Conservation (phyloP, 2,329 filamentous ascomycete species). For the Diaporthe australafricana region DNA sequence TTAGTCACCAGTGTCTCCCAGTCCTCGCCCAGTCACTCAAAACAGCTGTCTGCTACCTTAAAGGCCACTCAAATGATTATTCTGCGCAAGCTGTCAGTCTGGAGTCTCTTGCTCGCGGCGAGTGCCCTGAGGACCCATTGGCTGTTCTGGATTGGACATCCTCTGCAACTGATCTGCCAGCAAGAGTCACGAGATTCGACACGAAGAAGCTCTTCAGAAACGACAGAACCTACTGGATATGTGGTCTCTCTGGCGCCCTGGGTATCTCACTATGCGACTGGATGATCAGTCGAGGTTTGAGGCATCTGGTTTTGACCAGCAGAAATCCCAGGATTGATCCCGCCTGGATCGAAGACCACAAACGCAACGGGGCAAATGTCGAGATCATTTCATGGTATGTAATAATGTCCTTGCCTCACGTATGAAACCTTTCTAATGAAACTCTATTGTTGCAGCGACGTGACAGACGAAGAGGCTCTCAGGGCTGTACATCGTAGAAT, state of each 20-base stretch:
- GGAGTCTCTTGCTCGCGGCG: background rate
- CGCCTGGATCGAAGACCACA: slow-evolving; percentile 39
- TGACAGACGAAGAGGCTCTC: slow-evolving; percentile 36
- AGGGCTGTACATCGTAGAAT: slow-evolving; percentile 31
- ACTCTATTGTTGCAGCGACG: slow-evolving; percentile 22
- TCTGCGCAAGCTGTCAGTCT: background rate
- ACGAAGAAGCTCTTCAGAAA: background rate
- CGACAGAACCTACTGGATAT: slow-evolving; percentile 29
- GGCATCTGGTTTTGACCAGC: slow-evolving; percentile 52
- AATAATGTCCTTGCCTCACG: background rate
- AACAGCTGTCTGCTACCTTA: background rate
- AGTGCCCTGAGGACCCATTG: background rate
- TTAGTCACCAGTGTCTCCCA: background rate
- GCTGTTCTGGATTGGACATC: slow-evolving; percentile 20
- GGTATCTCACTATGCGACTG: slow-evolving; percentile 27
- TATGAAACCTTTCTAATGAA: background rate
- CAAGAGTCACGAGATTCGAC: slow-evolving; percentile 1
- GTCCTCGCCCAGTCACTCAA: background rate
- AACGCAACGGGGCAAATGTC: background rate
- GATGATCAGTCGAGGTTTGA: slow-evolving; percentile 40
- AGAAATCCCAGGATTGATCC: slow-evolving; percentile 49
- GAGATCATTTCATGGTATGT: slow-evolving; percentile 12
- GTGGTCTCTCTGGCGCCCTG: slow-evolving; percentile 25
- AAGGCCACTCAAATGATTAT: background rate
- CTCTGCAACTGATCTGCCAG: background rate